Base-by-base conservation (phyloP, 768 basidiomycete genomes). In the Lanmaoa rubissima region DNA sequence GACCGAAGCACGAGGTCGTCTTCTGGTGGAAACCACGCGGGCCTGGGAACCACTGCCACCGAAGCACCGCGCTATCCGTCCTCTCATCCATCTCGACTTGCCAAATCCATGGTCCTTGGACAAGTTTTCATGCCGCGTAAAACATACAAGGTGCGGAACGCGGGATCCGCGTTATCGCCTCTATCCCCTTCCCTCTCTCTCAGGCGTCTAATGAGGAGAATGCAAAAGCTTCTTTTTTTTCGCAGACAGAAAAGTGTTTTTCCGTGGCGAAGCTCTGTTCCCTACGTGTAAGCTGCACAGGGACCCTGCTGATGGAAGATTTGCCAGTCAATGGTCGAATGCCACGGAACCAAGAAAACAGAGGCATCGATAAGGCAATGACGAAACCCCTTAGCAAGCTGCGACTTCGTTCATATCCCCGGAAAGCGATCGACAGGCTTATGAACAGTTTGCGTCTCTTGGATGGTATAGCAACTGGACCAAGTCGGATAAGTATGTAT, bases 261-360 rank as follows among this genome's bases (percentile, higher is more conserved):
- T 54, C 44, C 49, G 17, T 51, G 48, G 14, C 50, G 26, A 46
- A 24, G 4, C 26, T 26, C 14, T 26, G 2, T 50, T 50, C 52
- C 45, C 16, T n/a, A 51, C 42, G 24, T 8, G 24, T 38, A 19
- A 32, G 26, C 32, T 26, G 34, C 21, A 19, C 47, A 61, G 24
- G 31, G 57, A 59, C 28, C 60, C 40, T 9, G 28, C 55, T 12
- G 24, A 70, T 55, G 55, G 45, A 54, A 62, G 41, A 69, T 61
- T 50, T 59, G 59, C 46, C 24, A 16, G 43, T 28, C 35, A n/a
- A 47, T 38, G 51, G 45, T 21, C 19, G 40, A 63, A 59, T 24
- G 65, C 69, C 61, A 66, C 60, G 66, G 65, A 70, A 69, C 57
- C 68, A 69, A 53, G 70, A 61, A 55, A 55, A 74, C 54, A 16